Evolutionary conservation across 2,329 filamentous ascomycete species (phyloP).

Genomic region (Periconia sp.): DNA sequence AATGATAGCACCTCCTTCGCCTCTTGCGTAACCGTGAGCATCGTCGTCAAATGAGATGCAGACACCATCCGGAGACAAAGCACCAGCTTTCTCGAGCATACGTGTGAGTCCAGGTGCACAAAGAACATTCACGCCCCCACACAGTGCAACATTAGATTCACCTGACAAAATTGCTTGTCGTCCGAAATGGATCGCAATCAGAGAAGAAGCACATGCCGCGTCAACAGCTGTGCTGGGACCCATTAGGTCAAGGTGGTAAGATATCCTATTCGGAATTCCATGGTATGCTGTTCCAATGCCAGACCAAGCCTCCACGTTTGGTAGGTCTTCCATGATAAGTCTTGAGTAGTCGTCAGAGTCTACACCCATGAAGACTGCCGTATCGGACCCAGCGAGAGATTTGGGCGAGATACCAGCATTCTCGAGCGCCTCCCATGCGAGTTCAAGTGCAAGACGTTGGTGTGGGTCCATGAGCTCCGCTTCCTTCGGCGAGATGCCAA

Average conservation of each 20-base stretch:
- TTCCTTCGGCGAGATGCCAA: constrained; percentile 27
- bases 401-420: constrained; percentile 37
- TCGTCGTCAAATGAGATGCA: constrained; percentile 53
- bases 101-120: constrained; percentile 53
- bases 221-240: constrained; percentile 33
- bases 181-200: constrained; percentile 29
- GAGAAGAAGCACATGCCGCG: constrained; percentile 31
- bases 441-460: constrained; percentile 32
- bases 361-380: constrained; percentile 30
- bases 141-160: constrained; percentile 39
- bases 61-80: constrained; percentile 52
- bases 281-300: constrained; percentile 25
- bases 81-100: constrained; percentile 47
- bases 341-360: constrained; percentile 20
- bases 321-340: constrained; percentile 20
- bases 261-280: constrained; percentile 25
- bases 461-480: constrained; percentile 33
- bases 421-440: constrained; percentile 46
- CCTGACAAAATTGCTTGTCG: constrained; percentile 31
- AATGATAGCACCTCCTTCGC: constrained; percentile 60
- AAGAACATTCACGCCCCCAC: constrained; percentile 44
- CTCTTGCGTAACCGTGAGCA: constrained; percentile 69
- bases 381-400: constrained; percentile 17
- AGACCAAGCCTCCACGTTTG: constrained; percentile 19
- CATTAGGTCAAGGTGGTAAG: constrained; percentile 28